These are phyloP conservation scores for Venturia effusa DNA, from an alignment of 2,329 filamentous ascomycete genomes.

Conservation along the genomic window DNA sequence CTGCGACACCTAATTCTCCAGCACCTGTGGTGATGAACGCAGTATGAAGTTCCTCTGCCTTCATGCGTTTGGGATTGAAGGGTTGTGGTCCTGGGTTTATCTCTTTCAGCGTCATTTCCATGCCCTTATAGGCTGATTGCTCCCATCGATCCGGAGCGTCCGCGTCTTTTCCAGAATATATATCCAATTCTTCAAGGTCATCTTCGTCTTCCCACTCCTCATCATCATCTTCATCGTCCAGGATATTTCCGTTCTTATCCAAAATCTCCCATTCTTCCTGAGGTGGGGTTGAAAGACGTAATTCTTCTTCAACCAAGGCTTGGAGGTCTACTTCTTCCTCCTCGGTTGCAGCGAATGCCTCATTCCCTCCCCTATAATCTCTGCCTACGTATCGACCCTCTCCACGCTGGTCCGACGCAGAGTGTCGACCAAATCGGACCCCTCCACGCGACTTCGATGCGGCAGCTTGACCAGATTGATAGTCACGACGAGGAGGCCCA, in stretches of 20 bases:
- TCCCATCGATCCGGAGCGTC: not conserved
- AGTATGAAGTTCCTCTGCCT: conserved; percentile 1
- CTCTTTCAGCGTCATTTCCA: not conserved
- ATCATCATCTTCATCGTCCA: not conserved
- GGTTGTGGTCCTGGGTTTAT: not conserved
- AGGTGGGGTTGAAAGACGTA: not conserved
- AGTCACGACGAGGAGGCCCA: not conserved
- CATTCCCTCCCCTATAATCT: not conserved
- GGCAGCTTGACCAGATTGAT: not conserved
- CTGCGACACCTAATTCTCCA: not conserved
- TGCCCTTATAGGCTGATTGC: not conserved
- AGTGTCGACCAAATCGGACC: not conserved
- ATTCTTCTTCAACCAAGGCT: not conserved
- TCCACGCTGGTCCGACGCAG: not conserved
- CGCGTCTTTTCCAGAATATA: not conserved
- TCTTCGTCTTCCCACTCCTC: not conserved
- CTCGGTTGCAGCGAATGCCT: not conserved
- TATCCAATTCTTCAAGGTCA: not conserved
- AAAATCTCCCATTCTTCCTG: not conserved
- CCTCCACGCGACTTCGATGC: too few relatives aligned
- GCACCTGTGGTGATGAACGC: not conserved
- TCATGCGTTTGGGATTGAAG: not conserved
- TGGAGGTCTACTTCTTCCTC: not conserved
- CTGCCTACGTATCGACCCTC: not conserved
- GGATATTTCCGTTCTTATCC: not conserved